A percentile compares a stretch with the other conserved stretches of the same genome.
These are phyloP conservation scores for Citrus inodora DNA, from an alignment of 345 rosid genomes.

Conservation along the genomic window DNA sequence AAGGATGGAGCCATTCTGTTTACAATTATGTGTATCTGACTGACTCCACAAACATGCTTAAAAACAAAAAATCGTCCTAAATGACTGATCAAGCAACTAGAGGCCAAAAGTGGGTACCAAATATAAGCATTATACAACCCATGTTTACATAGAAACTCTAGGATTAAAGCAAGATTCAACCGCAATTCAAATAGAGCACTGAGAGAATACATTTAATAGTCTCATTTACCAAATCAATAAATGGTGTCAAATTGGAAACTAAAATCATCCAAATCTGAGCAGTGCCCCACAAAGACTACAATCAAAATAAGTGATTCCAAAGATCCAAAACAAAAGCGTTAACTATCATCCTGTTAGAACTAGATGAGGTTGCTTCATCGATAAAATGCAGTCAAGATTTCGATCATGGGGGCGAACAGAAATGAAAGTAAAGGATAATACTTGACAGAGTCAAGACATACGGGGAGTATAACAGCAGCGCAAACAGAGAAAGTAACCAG, in stretches of 20 bases:
- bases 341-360: neutral
- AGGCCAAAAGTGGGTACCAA: neutral
- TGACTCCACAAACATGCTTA: neutral
- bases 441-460: neutral
- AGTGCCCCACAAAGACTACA: neutral
- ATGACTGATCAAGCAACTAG: neutral
- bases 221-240: neutral
- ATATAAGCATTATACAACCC: neutral
- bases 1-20: neutral
- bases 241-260: neutral
- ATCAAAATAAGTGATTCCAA: neutral
- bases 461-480: slow-evolving; percentile 60
- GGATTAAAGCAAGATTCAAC: slow-evolving; percentile 7
- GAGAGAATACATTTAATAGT: neutral
- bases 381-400: neutral
- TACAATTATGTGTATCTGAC: neutral
- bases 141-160: neutral
- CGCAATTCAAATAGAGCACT: neutral
- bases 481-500: slow-evolving; percentile 48
- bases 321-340: neutral
- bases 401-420: neutral
- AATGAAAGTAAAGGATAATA: neutral
- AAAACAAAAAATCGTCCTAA: neutral
- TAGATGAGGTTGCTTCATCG: neutral
- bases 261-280: neutral